Evolutionary conservation across 129 eudicot species (phyloP).

Genomic region (Silybum marianum): DNA sequence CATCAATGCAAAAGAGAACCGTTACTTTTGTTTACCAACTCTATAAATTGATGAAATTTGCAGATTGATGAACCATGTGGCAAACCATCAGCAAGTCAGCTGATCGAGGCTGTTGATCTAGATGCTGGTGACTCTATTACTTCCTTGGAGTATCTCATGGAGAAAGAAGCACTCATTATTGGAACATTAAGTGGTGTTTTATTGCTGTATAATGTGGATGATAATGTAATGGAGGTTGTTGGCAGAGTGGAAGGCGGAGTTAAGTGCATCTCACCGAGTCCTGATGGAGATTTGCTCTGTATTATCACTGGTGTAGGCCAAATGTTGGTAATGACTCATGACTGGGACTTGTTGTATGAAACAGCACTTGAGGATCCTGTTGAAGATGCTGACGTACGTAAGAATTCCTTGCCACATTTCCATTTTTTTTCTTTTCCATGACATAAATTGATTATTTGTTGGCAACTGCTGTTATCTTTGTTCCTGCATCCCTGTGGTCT

Average conservation of each 20-base stretch:
- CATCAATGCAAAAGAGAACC: not conserved
- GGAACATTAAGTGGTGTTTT: conserved; percentile 83
- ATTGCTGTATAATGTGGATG: conserved; percentile 66
- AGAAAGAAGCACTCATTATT: conserved; percentile 83
- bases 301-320: conserved; percentile 81
- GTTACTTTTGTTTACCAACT: not conserved
- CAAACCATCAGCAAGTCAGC: conserved; percentile 28
- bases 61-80: conserved; percentile 58
- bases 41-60: conserved; percentile 5
- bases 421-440: not conserved
- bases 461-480: not conserved
- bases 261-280: conserved; percentile 89
- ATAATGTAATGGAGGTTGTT: conserved; percentile 65
- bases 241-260: conserved; percentile 94
- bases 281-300: conserved; percentile 95
- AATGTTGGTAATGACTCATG: conserved; percentile 89
- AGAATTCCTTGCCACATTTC: conserved; percentile 44
- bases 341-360: conserved; percentile 95
- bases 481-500: not conserved
- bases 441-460: not conserved
- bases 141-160: conserved; percentile 91
- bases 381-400: conserved; percentile 80
- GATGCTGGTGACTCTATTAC: conserved; percentile 78
- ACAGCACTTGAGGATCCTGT: conserved; percentile 61
- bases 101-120: conserved; percentile 56